Base-by-base conservation (phyloP, 2,329 filamentous ascomycete species). In the Aspergillus latus region DNA sequence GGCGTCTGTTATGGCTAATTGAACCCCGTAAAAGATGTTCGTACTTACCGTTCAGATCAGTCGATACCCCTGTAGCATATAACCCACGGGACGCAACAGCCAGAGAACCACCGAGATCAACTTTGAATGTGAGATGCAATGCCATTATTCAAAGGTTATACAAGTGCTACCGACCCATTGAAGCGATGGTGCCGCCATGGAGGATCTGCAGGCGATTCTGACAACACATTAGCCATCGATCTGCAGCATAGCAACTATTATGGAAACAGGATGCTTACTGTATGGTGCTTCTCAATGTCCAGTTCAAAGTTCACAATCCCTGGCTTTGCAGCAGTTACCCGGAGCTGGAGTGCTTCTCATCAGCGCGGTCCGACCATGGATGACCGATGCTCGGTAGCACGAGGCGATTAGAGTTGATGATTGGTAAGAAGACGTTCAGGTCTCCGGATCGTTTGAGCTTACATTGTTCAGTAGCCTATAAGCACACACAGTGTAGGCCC, bases 131-230 rank as follows among this genome's bases (percentile, higher is more conserved):
- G 6, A 40, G 30, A 21, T n/a, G 37, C 40, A 52, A 60, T 43
- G 44, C 21, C 21, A 42, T 11, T 26, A 8, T 34, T 37, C 1
- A 28, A 21, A 15, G 32, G 11, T 32, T 8, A 11, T 21, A 16
- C 29, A 37, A 37, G 26, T 26, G 30, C 29, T 16, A 57, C 69
- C 51, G 71, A 78, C 77, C 77, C 79, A 82, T 80, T 67, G 82
- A 84, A 4, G 85, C 85, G 59, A 88, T 85, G 1, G 86, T 87
- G 13, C 85, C 85, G 56, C 85, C 85, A 72, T 88, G 85, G 34
- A 88, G 80, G 60, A 86, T 88, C 36, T 82, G 81, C 16, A 88
- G 74, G 13, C 85, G 80, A 64, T 88, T 88, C 83, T 86, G 28
- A 29, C 3, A 32, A 56, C 8, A 15, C 21, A 34, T 66, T n/a